Base-by-base conservation (phyloP, 2,329 filamentous ascomycete species). In the Xylariaceae sp. region DNA sequence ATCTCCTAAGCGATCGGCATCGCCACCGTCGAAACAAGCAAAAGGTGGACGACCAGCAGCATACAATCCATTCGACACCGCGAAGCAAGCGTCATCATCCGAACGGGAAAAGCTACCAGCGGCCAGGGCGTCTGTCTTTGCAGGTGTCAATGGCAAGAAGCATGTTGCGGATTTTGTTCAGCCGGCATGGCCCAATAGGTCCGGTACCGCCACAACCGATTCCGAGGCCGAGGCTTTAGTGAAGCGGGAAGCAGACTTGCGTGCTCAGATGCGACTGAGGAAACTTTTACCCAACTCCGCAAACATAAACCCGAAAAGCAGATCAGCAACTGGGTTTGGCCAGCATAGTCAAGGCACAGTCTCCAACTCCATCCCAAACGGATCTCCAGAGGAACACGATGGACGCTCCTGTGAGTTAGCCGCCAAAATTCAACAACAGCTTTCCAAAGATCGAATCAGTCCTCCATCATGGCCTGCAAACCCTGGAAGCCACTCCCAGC, bases 391-490 rank as follows among this genome's bases (percentile, higher is more conserved):
- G 7, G 54, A 39, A 27, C 54, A 56, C 5, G 54, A 60, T 39
- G 61, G 60, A 31, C 57, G 63, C 48, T 56, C 62, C 46, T 51
- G 60, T 48, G 63, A 64, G 35, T 60, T 72, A 26, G 78, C 80
- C 7, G 73, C 70, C 51, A 77, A 74, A 54, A 80, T 86, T 32
- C 72, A 76, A 55, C 70, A 73, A 6, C 78, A 79, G 55, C 70
- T 86, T 2, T 72, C 72, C n/a, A 78, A 75, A 59, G 80, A 84
- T 64, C 73, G 74, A 31, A 77, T 85, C 49, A 69, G 64, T 31
- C 76, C 80, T 9, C 81, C 82, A 3, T 64, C 68, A 64, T 84
- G 81, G 81, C 81, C 80, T 0, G 68, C 72, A 2, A 73, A 83
- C 34, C 77, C 79, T 1, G 80, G 80, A 30, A 76, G 80, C 50